Conservation (phyloP, 164 flowering plant species). For the Magnolia sinica region DNA sequence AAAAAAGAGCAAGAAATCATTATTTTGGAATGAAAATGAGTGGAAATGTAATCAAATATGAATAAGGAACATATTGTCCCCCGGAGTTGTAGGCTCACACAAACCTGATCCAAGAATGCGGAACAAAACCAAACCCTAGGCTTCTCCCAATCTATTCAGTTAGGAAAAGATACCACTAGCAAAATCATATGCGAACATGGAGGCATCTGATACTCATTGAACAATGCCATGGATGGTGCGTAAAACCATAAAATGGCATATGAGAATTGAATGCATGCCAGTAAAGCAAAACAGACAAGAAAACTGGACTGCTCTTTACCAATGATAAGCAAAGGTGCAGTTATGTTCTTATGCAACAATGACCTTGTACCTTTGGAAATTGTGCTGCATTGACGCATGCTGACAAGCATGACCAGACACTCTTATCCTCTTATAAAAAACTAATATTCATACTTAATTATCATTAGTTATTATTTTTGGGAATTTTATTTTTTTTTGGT, state of each 20-base stretch:
- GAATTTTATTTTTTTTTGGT: no score
- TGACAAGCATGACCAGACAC: neutral
- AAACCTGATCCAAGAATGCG: no score
- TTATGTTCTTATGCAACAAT: neutral
- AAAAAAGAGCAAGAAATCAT: no score
- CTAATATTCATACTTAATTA: no score
- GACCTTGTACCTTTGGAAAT: neutral
- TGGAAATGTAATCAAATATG: no score
- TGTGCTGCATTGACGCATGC: neutral
- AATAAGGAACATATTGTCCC: no score
- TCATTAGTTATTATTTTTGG: no score
- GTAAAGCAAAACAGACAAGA: neutral
- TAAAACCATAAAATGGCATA: neutral
- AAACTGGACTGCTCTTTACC: neutral
- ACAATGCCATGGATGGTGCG: neutral
- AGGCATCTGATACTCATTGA: no score
- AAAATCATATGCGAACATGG: neutral
- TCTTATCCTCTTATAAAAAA: neutral
- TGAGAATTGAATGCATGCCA: neutral
- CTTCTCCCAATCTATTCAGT: neutral
- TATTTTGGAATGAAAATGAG: no score
- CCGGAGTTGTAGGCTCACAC: no score
- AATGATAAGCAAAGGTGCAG: no score
- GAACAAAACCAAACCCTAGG: neutral
- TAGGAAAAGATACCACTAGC: neutral